Conservation (phyloP, 257 asterid species). For the Solanum raphanifolium region DNA sequence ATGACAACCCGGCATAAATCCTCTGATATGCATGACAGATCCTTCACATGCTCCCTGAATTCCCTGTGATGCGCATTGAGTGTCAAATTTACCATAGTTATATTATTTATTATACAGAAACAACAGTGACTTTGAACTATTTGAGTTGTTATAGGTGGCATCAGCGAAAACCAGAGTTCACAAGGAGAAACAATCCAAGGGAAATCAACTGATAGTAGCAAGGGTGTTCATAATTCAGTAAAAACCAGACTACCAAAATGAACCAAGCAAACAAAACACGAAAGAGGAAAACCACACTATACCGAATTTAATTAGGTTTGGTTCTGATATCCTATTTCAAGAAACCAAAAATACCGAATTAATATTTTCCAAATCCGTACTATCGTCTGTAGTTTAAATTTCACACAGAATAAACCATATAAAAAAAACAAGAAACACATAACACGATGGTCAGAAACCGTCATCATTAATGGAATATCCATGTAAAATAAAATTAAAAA, state of each 20-base stretch:
- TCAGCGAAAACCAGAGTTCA: not conserved
- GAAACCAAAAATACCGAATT: not conserved
- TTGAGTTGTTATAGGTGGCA: not conserved
- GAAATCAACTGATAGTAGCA: not conserved
- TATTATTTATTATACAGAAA: not conserved
- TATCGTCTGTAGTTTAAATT: not conserved
- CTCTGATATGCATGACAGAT: conserved; percentile 64
- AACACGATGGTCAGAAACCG: not conserved
- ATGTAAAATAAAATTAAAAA: not conserved
- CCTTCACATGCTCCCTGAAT: conserved; percentile 88
- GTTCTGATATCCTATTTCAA: not conserved
- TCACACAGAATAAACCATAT: not conserved
- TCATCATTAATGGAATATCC: not conserved
- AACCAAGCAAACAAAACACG: not conserved
- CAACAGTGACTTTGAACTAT: not conserved
- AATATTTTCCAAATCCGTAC: not conserved
- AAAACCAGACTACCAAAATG: not conserved
- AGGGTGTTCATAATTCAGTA: not conserved
- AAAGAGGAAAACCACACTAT: not conserved
- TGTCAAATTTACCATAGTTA: not conserved
- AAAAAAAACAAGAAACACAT: not conserved
- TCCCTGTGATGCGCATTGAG: conserved; percentile 37
- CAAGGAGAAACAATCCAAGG: not conserved
- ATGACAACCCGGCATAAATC: conserved; percentile 67
- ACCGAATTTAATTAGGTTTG: not conserved